These are phyloP conservation scores for Sporothrix inflata DNA, from an alignment of 2,329 filamentous ascomycete genomes.

Conservation along the genomic window DNA sequence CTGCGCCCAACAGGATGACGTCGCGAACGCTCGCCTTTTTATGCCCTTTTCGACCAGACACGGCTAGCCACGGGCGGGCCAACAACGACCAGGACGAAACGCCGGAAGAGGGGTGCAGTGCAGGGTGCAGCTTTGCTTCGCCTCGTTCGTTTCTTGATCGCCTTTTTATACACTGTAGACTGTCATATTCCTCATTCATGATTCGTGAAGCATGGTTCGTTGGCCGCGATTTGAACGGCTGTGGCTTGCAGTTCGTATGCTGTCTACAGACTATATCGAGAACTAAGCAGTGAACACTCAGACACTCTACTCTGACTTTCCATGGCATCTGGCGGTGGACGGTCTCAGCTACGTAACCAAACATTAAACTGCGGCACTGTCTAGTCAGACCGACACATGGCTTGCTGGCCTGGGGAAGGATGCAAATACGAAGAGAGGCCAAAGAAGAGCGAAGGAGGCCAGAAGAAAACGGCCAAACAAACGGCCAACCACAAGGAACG, in stretches of 20 bases:
- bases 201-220: background rate
- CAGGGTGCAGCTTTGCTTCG: conserved; percentile 9
- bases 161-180: too few species aligned
- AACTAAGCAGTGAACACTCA: too few species aligned
- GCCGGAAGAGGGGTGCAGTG: background rate
- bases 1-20: conserved; percentile 22
- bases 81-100: background rate
- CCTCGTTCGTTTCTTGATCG: conserved; percentile 4
- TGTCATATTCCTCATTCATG: background rate
- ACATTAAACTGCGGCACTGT: too few species aligned
- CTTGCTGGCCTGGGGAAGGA: background rate
- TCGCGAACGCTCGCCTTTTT: background rate
- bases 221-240: background rate
- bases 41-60: background rate
- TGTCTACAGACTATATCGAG: background rate
- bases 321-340: background rate
- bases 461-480: too few species aligned
- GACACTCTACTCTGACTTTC: background rate
- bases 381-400: background rate
- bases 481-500: background rate
- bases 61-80: conserved; percentile 18
- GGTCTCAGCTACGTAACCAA: too few species aligned
- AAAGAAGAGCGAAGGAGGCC: too few species aligned
- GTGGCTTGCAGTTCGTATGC: background rate
- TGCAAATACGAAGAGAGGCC: background rate